phyloP scores from a whole-genome alignment of 441 rosid genomes.

The Raphanus hybrid region DNA sequence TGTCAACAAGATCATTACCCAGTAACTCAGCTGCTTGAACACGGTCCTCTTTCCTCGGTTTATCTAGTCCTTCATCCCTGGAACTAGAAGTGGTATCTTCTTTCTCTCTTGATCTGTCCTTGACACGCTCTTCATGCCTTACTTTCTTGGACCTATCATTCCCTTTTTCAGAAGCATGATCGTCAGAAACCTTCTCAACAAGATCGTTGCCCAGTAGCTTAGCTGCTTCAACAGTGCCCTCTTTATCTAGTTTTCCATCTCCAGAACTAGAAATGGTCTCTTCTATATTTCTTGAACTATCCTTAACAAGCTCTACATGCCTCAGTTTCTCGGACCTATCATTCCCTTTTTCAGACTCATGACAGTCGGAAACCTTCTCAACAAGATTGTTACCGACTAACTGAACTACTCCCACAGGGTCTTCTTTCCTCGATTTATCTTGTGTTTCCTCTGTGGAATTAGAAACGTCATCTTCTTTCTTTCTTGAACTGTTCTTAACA shows the following conservation, averaged over 20 bases:
- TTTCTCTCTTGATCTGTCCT: constrained; percentile 45
- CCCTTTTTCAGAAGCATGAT: constrained; percentile 43
- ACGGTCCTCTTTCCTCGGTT: constrained; percentile 39
- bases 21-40: constrained; percentile 22
- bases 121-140: constrained; percentile 48
- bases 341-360: constrained; percentile 44
- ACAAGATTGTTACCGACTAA: constrained; percentile 25
- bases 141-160: constrained; percentile 35
- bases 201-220: constrained; percentile 29
- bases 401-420: constrained; percentile 35
- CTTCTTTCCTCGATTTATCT: constrained; percentile 41
- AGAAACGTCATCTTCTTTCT: constrained; percentile 43
- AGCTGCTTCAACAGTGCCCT: constrained; percentile 30
- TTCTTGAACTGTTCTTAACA: constrained; percentile 44
- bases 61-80: constrained; percentile 10
- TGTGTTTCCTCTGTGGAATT: constrained; percentile 9
- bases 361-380: constrained; percentile 43
- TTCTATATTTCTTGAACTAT: constrained; percentile 45
- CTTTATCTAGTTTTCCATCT: constrained; percentile 33
- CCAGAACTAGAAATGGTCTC: constrained; percentile 32
- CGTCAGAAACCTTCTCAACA: constrained; percentile 44
- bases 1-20: constrained; percentile 39
- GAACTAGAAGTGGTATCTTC: constrained; percentile 36
- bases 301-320: constrained; percentile 45
- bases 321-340: constrained; percentile 32